Percentiles rank a stretch among this genome's conserved stretches.
Evolutionary conservation across 495 filamentous ascomycete genomes (phyloP).

Genomic region (Hypoxylon trugodes): DNA sequence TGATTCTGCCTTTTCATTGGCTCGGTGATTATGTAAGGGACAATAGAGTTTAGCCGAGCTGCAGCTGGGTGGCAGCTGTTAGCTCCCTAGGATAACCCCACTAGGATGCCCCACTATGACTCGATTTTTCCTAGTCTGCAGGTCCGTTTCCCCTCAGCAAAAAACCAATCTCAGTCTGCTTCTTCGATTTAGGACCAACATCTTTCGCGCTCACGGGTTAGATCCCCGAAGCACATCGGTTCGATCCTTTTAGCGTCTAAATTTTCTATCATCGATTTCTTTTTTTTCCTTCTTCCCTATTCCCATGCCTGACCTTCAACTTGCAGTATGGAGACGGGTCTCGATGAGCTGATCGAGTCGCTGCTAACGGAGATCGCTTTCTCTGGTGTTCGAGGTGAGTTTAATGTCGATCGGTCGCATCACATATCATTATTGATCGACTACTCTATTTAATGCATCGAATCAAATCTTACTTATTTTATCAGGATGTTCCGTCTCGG

Average conservation of each 20-base stretch:
- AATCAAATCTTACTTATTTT: constrained; percentile 16
- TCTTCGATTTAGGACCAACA: constrained; percentile 13
- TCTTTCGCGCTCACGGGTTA: constrained; percentile 6
- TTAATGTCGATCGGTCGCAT: constrained; percentile 7
- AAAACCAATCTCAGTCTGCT: constrained; percentile 9
- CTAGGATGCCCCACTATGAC: not conserved
- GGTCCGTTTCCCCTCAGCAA: constrained; percentile 13
- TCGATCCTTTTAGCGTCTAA: constrained; percentile 42
- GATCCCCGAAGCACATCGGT: constrained; percentile 34
- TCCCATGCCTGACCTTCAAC: constrained; percentile 34
- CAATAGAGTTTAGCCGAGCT: too few relatives aligned
- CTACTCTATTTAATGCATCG: not conserved
- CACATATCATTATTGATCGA: not conserved
- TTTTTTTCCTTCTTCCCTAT: not conserved
- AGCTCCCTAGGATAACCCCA: too few relatives aligned
- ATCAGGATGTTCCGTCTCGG: constrained; percentile 40
- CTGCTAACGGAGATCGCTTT: constrained; percentile 76
- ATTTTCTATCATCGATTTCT: constrained; percentile 31
- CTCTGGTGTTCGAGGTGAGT: constrained; percentile 74
- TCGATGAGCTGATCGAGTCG: constrained; percentile 76
- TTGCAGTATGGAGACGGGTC: constrained; percentile 66
- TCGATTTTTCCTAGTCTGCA: not conserved
- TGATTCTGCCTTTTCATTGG: too few relatives aligned
- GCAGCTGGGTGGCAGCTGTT: too few relatives aligned
- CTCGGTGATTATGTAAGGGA: too few relatives aligned